Conservation (phyloP, 139 green algal species). For the Auxenochlorella pyrenoidosa region DNA sequence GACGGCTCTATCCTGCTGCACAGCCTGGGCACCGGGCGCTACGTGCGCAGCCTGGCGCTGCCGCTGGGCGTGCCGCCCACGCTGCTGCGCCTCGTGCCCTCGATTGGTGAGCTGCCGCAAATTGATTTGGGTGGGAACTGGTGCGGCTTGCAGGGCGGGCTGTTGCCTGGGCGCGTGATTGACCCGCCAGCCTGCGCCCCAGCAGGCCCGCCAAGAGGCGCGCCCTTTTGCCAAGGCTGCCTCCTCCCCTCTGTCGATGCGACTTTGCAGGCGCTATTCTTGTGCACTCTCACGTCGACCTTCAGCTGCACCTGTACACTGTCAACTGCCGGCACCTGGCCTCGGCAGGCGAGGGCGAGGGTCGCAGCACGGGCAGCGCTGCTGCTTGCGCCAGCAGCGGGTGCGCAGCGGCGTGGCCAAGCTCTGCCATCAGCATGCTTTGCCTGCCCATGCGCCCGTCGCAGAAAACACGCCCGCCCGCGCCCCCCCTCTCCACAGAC, state of each 20-base stretch:
- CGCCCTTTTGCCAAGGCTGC: no score
- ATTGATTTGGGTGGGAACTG: no score
- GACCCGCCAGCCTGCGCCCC: no score
- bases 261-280: constrained; percentile 51
- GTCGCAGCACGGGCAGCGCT: no score
- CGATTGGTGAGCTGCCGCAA: not conserved
- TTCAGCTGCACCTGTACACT: constrained; percentile 56
- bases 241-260: constrained; percentile 25
- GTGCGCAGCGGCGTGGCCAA: no score
- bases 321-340: constrained; percentile 55
- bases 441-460: not conserved
- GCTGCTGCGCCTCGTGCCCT: constrained; percentile 10
- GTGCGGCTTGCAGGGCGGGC: no score
- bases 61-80: constrained; percentile 8
- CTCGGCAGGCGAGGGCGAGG: not conserved
- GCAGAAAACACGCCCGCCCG: not conserved
- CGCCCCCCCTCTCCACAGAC: not conserved
- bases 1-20: constrained; percentile 70
- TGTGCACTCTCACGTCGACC: constrained; percentile 49
- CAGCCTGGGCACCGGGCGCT: constrained; percentile 59
- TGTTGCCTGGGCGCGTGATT: no score
- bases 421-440: no score
- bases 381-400: no score
- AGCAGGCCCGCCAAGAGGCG: no score
- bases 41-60: constrained; percentile 7